Base-by-base conservation (phyloP, 495 filamentous ascomycete genomes). In the Tricharina praecox region DNA sequence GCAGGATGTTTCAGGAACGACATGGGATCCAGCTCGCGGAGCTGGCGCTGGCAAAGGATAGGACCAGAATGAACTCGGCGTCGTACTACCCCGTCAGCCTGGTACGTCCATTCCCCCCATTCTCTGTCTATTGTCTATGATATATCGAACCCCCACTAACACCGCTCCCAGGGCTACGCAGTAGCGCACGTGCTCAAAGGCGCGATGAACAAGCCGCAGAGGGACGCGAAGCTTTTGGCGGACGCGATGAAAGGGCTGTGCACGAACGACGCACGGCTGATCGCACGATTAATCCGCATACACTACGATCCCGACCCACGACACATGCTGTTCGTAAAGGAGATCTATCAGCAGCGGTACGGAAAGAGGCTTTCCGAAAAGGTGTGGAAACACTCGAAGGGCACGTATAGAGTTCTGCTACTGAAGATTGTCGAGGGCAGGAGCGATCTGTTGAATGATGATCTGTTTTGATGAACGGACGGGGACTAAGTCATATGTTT, bases 211-310 rank as follows among this genome's bases (percentile, higher is more conserved):
- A 57, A 45, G 18, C 48, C 54, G 13, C 20, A 44, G 8, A 43
- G 54, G 15, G 54, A 57, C 36, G 54, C 54, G 5, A 57, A 57
- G 30, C 49, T 57, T 1, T 33, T 57, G 1, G 52, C 56, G 28
- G 54, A 57, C 37, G 48, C 44, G 1, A 47, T 57, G 8, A 49
- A 49, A 5, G 16, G 56, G 11, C 28, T 57, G 7, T 34, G 49
- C 11, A 47, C 41, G 3, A 53, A 52, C 11, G 53, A 57, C 23
- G 48, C 44, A 1, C 38, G 54, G 2, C 45, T 57, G 15, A 54
- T 55, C 15, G 54, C 54, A 1, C 48, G 54, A 19, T 21, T 42
- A 0, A 48, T 55, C 19, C 39, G 54, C 25, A 45, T 57, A 23
- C 49, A 57, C 32, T 57, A 48, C 11, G 45, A 57, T 9, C 44